Conservation (phyloP, 352 stramenopile species). For the Globisporangium irregulare region DNA sequence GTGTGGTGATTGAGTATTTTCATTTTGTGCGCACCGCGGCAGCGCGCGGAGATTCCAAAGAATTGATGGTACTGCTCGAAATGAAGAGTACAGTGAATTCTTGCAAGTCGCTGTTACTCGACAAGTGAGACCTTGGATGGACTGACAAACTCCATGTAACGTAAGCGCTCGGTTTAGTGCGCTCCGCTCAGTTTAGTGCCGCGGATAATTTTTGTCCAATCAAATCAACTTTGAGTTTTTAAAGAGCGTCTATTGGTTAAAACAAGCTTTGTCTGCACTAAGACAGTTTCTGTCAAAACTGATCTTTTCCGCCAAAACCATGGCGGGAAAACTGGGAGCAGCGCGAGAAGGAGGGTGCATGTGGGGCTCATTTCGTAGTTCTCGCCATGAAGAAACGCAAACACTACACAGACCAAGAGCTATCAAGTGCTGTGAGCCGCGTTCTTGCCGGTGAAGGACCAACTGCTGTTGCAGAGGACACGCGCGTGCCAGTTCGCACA, state of each 20-base stretch:
- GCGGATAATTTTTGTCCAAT: conserved; percentile 1
- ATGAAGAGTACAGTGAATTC: no score
- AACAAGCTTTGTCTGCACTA: conserved; percentile 1
- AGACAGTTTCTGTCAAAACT: neutral
- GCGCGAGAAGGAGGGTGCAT: neutral
- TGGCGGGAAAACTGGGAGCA: neutral
- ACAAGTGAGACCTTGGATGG: no score
- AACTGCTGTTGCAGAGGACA: no score
- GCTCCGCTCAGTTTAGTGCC: neutral
- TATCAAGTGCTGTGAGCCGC: no score
- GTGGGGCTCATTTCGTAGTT: conserved; percentile 4
- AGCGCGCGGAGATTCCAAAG: no score
- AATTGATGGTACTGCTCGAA: no score
- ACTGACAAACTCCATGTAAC: neutral
- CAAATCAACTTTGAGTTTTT: neutral
- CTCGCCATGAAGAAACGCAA: neutral
- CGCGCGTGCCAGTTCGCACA: no score
- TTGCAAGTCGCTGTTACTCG: no score
- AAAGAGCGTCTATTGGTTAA: neutral
- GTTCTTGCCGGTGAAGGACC: no score
- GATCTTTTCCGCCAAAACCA: conserved; percentile 2
- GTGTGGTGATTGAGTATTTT: no score
- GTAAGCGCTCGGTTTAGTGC: neutral
- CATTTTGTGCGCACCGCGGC: no score
- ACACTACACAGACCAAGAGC: neutral